These are phyloP conservation scores for Phyllostachys edulis DNA, from an alignment of 176 grass and related monocot species.

Conservation along the genomic window DNA sequence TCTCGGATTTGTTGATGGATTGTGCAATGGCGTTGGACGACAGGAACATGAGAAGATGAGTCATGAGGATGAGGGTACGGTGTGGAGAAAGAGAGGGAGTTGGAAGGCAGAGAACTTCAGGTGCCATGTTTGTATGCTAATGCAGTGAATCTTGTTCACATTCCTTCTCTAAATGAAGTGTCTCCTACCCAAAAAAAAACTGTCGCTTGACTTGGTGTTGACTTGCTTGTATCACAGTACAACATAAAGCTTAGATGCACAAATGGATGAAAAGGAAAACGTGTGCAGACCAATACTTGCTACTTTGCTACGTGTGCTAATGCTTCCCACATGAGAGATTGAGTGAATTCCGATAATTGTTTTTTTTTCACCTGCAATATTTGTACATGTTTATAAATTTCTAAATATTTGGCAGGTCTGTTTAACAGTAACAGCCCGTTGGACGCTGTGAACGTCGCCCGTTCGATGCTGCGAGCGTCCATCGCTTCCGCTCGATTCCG, in stretches of 20 bases:
- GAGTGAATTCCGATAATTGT: no score
- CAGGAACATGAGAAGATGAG: neutral
- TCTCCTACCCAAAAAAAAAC: no score
- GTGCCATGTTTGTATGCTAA: neutral
- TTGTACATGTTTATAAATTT: no score
- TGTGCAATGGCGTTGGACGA: neutral
- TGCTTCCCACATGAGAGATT: no score
- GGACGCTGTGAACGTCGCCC: no score
- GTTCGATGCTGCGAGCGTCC: no score
- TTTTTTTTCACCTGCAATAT: no score
- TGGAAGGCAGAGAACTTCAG: neutral
- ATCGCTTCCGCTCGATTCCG: no score
- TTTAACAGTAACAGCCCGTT: no score
- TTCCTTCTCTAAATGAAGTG: neutral
- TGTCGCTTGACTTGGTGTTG: neutral
- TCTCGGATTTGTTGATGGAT: neutral
- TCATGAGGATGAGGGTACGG: neutral
- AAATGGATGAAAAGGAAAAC: neutral
- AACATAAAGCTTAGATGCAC: neutral
- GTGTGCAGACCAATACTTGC: no score
- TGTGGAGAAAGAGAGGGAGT: neutral
- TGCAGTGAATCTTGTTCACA: neutral
- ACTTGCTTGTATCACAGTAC: neutral
- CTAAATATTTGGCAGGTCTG: no score
- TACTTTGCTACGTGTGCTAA: no score